Evolutionary conservation across 345 rosid genomes (phyloP), one percentile per base, ranked within the genome.

Genomic region (Hypericum androsaemum): DNA sequence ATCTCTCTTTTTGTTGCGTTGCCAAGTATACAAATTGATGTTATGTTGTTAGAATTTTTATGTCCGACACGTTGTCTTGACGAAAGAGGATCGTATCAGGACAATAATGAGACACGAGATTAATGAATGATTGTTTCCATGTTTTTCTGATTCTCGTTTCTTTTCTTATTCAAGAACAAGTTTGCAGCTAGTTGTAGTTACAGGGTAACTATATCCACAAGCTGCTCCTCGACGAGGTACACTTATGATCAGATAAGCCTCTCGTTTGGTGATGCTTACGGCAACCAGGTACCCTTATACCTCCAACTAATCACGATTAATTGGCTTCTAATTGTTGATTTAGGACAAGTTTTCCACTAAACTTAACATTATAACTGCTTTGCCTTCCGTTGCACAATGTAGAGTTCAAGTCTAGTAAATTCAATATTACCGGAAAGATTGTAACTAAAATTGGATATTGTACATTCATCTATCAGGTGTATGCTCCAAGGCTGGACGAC

Each of bases 231-330:
- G 9, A 69, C 86, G 8, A 15, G 16, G 22, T 69, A 65, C 7
- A 80, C 88, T 2, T 65, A 84, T 36, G 96, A 88, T 68, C 96
- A 77, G 39, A 80, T 88, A 59, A 79, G 92, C 40, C 65, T 88
- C 17, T 47, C 80, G 6, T 88, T 85, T 48, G 88, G 97, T 0
- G 86, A 88, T 52, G 90, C 82, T 36, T 79, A 77, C 54, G 96
- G 88, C 54, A 77, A 80, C 67, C 82, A 74, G 87, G 87, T 90
- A 39, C 32, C 4, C 32, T 4, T 22, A 22, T 4, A 22, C 1
- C 32, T 22, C 1, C 4, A 22, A 4, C 32, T 22, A 1, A 22
- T 22, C 32, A 1, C 32, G 4, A 22, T 22, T 22, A 22, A 22
- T 1, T 4, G 1, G 4, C 32, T 22, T 1, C 4, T 22, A 4